Conservation (phyloP, 768 basidiomycete genomes). For the Russula brevipes region DNA sequence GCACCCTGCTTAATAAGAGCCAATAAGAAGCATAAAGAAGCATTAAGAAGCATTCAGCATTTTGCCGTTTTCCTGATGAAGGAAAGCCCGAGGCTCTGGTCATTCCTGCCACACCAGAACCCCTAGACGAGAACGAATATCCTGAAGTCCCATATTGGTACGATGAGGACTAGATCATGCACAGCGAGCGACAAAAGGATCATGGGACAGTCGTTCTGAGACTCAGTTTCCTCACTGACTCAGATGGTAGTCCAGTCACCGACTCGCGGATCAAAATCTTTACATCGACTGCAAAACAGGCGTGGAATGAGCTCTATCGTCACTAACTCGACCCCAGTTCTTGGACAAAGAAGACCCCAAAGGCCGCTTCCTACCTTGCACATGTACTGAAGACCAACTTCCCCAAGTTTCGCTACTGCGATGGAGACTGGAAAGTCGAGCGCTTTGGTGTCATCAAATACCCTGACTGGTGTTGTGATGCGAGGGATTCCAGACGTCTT, state of each 20-base stretch:
- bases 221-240: not conserved
- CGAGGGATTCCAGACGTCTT: not conserved
- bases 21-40: too few relatives aligned
- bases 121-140: not conserved
- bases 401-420: not conserved
- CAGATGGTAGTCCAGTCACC: not conserved
- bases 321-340: not conserved
- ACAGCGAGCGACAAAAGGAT: not conserved
- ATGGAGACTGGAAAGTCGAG: not conserved
- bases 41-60: too few relatives aligned
- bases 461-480: not conserved
- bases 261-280: not conserved
- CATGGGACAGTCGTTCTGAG: fast-evolving
- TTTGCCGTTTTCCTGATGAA: too few relatives aligned
- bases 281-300: not conserved
- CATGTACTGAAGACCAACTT: not conserved
- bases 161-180: not conserved
- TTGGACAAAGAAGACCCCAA: not conserved
- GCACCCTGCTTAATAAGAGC: too few relatives aligned
- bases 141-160: not conserved
- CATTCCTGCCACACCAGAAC: not conserved
- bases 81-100: not conserved
- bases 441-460: not conserved
- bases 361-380: not conserved
- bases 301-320: not conserved